Evolutionary conservation across 805 yeast genomes (phyloP).

Genomic region (Saturnispora quitensis): DNA sequence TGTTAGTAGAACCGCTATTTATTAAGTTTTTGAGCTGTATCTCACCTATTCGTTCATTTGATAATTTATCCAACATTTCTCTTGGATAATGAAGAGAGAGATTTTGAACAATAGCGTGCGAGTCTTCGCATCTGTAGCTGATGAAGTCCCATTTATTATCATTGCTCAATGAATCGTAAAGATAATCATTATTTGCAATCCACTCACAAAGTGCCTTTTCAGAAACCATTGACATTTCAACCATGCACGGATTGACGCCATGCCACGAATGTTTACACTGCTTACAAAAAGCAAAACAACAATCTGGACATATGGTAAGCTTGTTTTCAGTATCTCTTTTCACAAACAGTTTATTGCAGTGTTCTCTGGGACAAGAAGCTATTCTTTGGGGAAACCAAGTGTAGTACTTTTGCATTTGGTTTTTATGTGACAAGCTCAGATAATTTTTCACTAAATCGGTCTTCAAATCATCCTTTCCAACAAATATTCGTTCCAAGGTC

Average conservation of each 20-base stretch:
- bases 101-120: conserved; percentile 20
- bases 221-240: conserved; percentile 25
- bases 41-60: conserved; percentile 39
- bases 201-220: conserved; percentile 18
- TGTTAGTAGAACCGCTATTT: conserved; percentile 31
- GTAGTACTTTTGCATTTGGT: conserved; percentile 35
- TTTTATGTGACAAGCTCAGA: conserved; percentile 28
- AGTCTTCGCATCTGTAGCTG: not conserved
- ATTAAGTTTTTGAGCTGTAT: conserved; percentile 36
- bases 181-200: conserved; percentile 22
- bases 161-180: not conserved
- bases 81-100: conserved; percentile 36
- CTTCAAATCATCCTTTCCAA: conserved; percentile 7
- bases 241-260: conserved; percentile 39
- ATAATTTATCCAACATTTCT: conserved; percentile 32
- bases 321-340: conserved; percentile 37
- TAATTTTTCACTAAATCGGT: conserved; percentile 27
- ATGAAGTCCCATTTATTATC: conserved; percentile 1
- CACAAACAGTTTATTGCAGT: conserved; percentile 39
- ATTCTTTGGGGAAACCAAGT: conserved; percentile 40
- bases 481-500: conserved; percentile 27
- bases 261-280: conserved; percentile 56
- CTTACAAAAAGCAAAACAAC: conserved; percentile 47
- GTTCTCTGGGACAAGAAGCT: conserved; percentile 39
- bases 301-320: conserved; percentile 39